Percentiles rank a stretch among this genome's conserved stretches.
phyloP scores from a whole-genome alignment of 345 rosid species.

The Populus tremula region DNA sequence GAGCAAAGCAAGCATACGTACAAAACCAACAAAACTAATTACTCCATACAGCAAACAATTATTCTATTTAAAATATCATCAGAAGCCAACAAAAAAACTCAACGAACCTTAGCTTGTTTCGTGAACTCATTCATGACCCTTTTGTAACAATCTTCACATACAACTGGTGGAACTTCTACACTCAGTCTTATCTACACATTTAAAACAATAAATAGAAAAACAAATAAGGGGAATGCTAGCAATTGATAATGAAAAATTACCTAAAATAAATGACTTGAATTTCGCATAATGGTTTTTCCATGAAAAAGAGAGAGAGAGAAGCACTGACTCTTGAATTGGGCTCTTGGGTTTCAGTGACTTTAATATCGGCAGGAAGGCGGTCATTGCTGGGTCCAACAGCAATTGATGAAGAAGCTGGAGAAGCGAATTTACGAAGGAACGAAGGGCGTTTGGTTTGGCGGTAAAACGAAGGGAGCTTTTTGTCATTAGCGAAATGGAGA shows the following conservation, averaged over 20 bases:
- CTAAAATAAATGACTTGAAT: too few species aligned
- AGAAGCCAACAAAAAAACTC: not conserved
- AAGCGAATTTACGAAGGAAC: constrained; percentile 11
- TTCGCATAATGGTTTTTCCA: too few species aligned
- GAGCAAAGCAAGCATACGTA: not conserved
- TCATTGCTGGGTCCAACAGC: constrained; percentile 45
- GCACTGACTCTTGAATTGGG: constrained; percentile 54
- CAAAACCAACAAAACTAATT: not conserved
- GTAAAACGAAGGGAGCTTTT: constrained; percentile 32
- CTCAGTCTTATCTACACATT: constrained; percentile 56
- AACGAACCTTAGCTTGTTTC: constrained; percentile 66
- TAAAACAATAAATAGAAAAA: not conserved
- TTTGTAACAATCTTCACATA: constrained; percentile 73
- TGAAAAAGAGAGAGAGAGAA: not conserved
- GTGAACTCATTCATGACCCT: constrained; percentile 64
- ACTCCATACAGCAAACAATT: not conserved
- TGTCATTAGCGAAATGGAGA: constrained; percentile 26
- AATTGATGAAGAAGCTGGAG: constrained; percentile 38
- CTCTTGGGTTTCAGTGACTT: constrained; percentile 51
- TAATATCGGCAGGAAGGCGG: constrained; percentile 65
- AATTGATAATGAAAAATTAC: too few species aligned
- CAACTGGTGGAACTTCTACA: constrained; percentile 68
- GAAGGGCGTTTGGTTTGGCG: constrained; percentile 29
- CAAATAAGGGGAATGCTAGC: too few species aligned
- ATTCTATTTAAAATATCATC: not conserved